Evolutionary conservation across 2,329 filamentous ascomycete species (phyloP).

Genomic region (Colletotrichum sp.): DNA sequence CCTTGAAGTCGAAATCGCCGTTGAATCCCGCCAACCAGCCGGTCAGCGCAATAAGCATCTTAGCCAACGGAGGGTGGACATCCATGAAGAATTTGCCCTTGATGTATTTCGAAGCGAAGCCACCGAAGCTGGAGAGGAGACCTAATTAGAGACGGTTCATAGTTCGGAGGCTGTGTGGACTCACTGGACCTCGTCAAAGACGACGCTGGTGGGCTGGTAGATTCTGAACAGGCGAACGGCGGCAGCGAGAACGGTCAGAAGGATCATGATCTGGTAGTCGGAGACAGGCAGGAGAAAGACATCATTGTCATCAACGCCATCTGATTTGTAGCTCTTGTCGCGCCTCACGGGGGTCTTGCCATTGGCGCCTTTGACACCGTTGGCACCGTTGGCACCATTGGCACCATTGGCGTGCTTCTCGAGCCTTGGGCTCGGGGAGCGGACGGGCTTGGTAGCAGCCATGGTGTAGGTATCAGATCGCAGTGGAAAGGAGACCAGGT

Average conservation of each 20-base stretch:
- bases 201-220: conserved; percentile 93
- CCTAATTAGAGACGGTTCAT: neutral
- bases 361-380: neutral
- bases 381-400: neutral
- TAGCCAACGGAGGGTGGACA: conserved; percentile 96
- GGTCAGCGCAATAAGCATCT: conserved; percentile 93
- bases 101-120: conserved; percentile 98
- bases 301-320: conserved; percentile 87
- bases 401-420: conserved; percentile 30
- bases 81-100: conserved; percentile 99
- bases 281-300: conserved; percentile 83
- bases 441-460: conserved; percentile 12
- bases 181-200: conserved; percentile 99
- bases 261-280: conserved; percentile 80
- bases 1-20: conserved; percentile 97
- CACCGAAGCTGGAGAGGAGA: conserved; percentile 75
- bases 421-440: conserved; percentile 15
- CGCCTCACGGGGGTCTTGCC: conserved; percentile 29
- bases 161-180: conserved; percentile 40
- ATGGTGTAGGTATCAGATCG: neutral
- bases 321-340: conserved; percentile 70
- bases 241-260: conserved; percentile 76
- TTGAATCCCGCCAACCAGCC: conserved; percentile 96
- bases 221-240: conserved; percentile 91
- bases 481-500: neutral